Conservation (phyloP, 805 yeast species). For the Hanseniaspora mollemarum region DNA sequence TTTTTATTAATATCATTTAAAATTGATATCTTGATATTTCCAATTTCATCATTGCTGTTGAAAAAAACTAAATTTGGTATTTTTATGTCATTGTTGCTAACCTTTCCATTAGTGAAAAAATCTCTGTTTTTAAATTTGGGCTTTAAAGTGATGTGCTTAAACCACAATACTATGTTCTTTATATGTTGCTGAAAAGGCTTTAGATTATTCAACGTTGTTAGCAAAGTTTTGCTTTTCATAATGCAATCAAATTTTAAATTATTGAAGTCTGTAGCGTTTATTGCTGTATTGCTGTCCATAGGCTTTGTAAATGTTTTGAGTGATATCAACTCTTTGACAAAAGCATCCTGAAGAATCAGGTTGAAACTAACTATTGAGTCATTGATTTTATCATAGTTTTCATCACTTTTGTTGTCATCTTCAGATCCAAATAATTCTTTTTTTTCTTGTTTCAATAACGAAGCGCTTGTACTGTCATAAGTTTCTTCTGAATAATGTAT, state of each 20-base stretch:
- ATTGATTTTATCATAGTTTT: neutral
- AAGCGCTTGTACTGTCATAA: neutral
- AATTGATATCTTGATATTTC: constrained; percentile 13
- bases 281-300: neutral
- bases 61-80: constrained; percentile 12
- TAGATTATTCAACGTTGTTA: constrained; percentile 5
- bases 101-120: constrained; percentile 10
- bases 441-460: neutral
- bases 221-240: constrained; percentile 3
- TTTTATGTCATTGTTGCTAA: neutral
- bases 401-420: neutral
- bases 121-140: constrained; percentile 13
- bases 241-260: constrained; percentile 11
- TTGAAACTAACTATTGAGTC: constrained; percentile 2
- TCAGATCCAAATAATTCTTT: neutral
- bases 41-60: constrained; percentile 14
- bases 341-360: constrained; percentile 10
- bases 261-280: neutral
- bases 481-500: constrained; percentile 12
- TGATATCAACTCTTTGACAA: constrained; percentile 7
- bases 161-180: constrained; percentile 11
- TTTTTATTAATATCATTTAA: constrained; percentile 7
- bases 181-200: constrained; percentile 15
- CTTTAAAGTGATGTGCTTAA: constrained; percentile 9
- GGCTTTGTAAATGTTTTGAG: constrained; percentile 8